A percentile compares a stretch with the other conserved stretches of the same genome.
phyloP scores from a whole-genome alignment of 148 eudicot genomes.

The Rhododendron williamsianum region DNA sequence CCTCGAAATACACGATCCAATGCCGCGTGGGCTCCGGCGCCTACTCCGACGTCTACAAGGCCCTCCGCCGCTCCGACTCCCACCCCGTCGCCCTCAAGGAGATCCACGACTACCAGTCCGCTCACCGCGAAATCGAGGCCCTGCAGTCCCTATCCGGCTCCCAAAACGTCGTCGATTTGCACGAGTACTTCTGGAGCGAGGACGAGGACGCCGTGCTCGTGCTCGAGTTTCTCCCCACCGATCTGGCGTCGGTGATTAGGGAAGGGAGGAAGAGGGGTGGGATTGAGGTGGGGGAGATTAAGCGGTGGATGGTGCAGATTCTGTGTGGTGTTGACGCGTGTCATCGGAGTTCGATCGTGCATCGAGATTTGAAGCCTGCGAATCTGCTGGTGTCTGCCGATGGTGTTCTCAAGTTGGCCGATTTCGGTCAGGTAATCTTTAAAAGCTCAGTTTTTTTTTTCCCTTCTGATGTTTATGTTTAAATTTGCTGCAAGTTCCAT shows the following conservation, averaged over 20 bases:
- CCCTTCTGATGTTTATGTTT: neutral
- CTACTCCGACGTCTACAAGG: conserved; percentile 79
- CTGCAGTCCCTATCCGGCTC: conserved; percentile 45
- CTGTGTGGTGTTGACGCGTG: conserved; percentile 76
- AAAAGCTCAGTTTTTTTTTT: neutral
- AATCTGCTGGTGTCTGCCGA: conserved; percentile 75
- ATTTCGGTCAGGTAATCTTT: conserved; percentile 76
- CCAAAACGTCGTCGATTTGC: conserved; percentile 68
- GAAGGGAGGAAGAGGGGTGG: conserved; percentile 46
- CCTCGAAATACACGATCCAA: conserved; percentile 52
- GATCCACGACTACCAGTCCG: conserved; percentile 78
- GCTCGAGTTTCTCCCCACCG: conserved; percentile 58
- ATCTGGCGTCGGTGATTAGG: conserved; percentile 50
- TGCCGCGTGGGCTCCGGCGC: conserved; percentile 80
- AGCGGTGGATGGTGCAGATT: conserved; percentile 86
- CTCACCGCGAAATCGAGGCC: conserved; percentile 80
- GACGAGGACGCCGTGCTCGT: conserved; percentile 89
- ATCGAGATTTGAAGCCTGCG: conserved; percentile 83
- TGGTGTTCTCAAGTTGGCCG: conserved; percentile 84
- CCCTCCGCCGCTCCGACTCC: conserved; percentile 44
- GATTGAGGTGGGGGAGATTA: conserved; percentile 52
- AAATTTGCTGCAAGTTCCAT: neutral
- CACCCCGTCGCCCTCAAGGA: conserved; percentile 69
- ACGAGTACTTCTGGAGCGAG: conserved; percentile 75
- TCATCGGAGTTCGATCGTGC: conserved; percentile 73